A percentile compares a stretch with the other conserved stretches of the same genome.
Conservation (phyloP, 2,329 filamentous ascomycete species). For the Fusarium sp. region DNA sequence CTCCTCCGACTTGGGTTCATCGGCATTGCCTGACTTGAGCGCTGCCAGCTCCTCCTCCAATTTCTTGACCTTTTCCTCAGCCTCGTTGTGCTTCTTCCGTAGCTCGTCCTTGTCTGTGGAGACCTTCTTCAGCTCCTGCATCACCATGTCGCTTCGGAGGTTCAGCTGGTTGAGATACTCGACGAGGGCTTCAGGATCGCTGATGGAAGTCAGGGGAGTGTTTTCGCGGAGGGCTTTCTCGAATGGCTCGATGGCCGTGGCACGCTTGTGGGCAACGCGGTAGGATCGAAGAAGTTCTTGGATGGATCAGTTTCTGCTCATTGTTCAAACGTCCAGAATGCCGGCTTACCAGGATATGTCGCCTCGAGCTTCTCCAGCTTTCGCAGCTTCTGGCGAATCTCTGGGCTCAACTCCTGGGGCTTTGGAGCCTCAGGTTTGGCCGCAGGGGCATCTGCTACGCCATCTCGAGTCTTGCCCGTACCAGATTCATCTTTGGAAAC, state of each 20-base stretch:
- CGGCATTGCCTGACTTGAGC: conserved; percentile 55
- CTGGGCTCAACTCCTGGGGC: conserved; percentile 75
- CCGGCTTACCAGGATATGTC: conserved; percentile 81
- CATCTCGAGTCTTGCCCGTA: conserved; percentile 43
- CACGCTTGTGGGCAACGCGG: conserved; percentile 88
- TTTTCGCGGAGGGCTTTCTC: conserved; percentile 92
- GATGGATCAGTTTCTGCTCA: conserved; percentile 6
- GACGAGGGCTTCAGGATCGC: conserved; percentile 84
- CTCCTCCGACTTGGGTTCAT: conserved; percentile 48
- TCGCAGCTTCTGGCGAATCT: conserved; percentile 81
- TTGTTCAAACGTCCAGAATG: neutral
- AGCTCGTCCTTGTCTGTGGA: conserved; percentile 84
- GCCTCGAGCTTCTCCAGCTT: conserved; percentile 92
- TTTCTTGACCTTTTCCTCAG: conserved; percentile 73
- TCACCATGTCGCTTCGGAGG: conserved; percentile 90
- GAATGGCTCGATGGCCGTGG: conserved; percentile 91
- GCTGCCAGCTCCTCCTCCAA: conserved; percentile 75
- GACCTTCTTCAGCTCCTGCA: conserved; percentile 92
- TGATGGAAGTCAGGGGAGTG: conserved; percentile 90
- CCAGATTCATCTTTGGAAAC: conserved; percentile 32
- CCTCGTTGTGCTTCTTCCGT: conserved; percentile 81
- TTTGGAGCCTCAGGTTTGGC: conserved; percentile 35
- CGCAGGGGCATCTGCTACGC: conserved; percentile 24
- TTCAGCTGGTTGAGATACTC: conserved; percentile 93
- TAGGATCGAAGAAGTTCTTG: conserved; percentile 89